Base-by-base conservation (phyloP, 2,329 filamentous ascomycete genomes). In the Phyllosticta citrichinensis region DNA sequence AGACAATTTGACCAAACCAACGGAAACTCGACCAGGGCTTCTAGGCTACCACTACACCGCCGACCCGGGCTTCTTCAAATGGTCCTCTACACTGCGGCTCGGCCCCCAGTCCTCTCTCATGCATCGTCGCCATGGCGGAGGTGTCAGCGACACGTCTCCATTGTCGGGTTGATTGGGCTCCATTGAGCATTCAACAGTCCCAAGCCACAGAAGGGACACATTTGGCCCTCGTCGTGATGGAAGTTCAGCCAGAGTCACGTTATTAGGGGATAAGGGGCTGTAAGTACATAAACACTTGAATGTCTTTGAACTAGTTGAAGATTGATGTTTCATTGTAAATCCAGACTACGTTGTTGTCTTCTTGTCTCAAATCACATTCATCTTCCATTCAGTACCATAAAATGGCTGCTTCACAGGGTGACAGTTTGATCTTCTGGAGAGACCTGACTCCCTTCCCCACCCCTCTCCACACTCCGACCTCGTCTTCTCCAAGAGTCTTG, bases 401-500 rank as follows among this genome's bases (percentile, higher is more conserved):
- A 47, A 47, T 47, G 40, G 40, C 40, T 5, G 40, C 8, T n/a
- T 3, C 40, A 8, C 40, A 47, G n/a, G 14, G 17, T n/a, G 40
- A 47, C 5, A 47, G 40, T 47, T 11, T 58, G 9, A 30, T 50
- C n/a, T 30, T 61, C 22, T 62, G 60, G 60, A 54, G 56, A 55
- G 60, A 62, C 51, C 51, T 62, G 2, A 62, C 56, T 8, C 60
- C 60, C 24, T 50, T 58, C 24, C 56, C 60, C 9, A 20, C 47
- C 11, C 60, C 60, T 14, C 56, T 62, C 4, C 20, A 30, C 40
- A 52, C 51, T 6, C 56, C 60, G 2, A 55, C 33, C 8, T n/a
- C 52, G 4, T 58, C 55, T 19, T 63, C 63, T 19, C 63, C 61
- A 5, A 61, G 61, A 64, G 61, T 70, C 19, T 61, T 70, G 2